These are phyloP conservation scores for Trichoderma virens DNA, from an alignment of 495 filamentous ascomycete genomes.

Conservation along the genomic window DNA sequence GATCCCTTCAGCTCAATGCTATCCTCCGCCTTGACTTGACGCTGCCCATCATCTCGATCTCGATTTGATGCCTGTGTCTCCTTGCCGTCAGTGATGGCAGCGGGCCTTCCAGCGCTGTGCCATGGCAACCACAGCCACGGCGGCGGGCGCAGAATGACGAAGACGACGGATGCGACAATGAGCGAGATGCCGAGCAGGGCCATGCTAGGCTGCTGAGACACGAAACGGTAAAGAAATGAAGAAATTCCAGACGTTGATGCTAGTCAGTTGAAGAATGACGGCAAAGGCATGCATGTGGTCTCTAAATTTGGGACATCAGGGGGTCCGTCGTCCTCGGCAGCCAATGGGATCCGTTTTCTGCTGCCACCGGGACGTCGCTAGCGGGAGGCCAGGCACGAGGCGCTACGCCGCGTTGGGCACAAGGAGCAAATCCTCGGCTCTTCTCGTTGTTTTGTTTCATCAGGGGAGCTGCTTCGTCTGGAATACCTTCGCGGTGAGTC, in stretches of 20 bases:
- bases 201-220: conserved; percentile 26
- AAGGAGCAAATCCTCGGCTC: not conserved
- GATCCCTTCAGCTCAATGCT: not conserved
- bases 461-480: not conserved
- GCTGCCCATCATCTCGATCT: not conserved
- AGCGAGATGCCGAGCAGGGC: conserved; percentile 46
- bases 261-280: not conserved
- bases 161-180: conserved; percentile 45
- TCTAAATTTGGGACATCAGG: not conserved
- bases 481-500: not conserved
- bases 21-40: not conserved
- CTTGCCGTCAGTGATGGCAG: conserved; percentile 1
- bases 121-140: conserved; percentile 26
- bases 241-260: not conserved
- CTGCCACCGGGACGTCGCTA: not conserved
- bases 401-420: not conserved
- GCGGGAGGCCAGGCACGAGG: not conserved
- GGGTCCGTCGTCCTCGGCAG: not conserved
- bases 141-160: conserved; percentile 41
- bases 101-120: conserved; percentile 18
- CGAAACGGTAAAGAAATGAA: not conserved
- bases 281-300: conserved; percentile 7
- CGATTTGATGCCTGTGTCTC: not conserved
- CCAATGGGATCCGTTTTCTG: not conserved
- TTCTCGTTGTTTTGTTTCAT: conserved; percentile 2